Evolutionary conservation across 2,329 filamentous ascomycete genomes (phyloP).

Genomic region (Paecilomyces variotii): DNA sequence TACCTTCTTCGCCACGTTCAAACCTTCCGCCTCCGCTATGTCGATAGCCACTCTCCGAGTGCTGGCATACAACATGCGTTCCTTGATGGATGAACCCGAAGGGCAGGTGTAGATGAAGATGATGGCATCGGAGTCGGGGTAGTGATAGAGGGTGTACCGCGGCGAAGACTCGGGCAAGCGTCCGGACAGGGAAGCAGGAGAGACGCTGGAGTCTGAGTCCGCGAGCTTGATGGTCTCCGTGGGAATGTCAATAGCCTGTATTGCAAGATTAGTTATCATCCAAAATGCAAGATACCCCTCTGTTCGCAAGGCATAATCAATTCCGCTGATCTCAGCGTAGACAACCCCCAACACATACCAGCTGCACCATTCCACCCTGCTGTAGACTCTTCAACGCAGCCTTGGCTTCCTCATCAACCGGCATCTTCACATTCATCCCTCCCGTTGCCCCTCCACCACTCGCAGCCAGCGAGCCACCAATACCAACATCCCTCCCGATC

Average conservation of each 20-base stretch:
- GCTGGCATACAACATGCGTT: conserved; percentile 58
- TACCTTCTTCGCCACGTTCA: conserved; percentile 51
- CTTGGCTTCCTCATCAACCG: conserved; percentile 46
- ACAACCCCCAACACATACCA: conserved; percentile 32
- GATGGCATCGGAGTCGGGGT: conserved; percentile 40
- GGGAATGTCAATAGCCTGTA: conserved; percentile 31
- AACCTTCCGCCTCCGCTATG: conserved; percentile 47
- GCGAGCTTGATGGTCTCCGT: conserved; percentile 52
- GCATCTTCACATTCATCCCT: conserved; percentile 41
- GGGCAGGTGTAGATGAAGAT: conserved; percentile 61
- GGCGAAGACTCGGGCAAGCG: conserved; percentile 48
- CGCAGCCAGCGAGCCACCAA: conserved; percentile 30
- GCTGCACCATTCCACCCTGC: conserved; percentile 39
- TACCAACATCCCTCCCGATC: conserved; percentile 39
- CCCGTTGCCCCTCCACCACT: conserved; percentile 20
- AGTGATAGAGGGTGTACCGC: conserved; percentile 54
- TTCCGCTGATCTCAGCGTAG: not conserved
- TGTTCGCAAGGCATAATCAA: not conserved
- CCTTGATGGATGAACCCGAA: conserved; percentile 52
- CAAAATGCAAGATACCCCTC: conserved; percentile 11
- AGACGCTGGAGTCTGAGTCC: conserved; percentile 33
- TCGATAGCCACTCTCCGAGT: conserved; percentile 47
- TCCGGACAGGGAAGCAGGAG: conserved; percentile 36
- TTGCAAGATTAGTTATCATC: conserved; percentile 8
- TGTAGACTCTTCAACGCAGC: conserved; percentile 39